A percentile compares a stretch with the other conserved stretches of the same genome.
Conservation (phyloP, 1,284 basidiomycete species). For the Ceratobasidium theobromae region DNA sequence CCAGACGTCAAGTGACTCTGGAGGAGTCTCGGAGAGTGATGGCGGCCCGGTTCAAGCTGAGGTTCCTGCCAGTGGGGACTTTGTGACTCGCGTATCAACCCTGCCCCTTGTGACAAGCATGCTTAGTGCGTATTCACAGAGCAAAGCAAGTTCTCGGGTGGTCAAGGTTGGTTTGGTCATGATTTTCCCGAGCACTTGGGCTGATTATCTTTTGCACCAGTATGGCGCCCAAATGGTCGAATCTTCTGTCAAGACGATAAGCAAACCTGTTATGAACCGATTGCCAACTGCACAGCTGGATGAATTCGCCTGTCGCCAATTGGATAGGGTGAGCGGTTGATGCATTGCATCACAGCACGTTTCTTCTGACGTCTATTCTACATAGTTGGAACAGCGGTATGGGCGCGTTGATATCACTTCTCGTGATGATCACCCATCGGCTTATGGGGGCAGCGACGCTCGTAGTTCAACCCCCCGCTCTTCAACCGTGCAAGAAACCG, state of each 20-base stretch:
- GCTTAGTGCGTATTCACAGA: constrained; percentile 70
- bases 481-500: constrained; percentile 26
- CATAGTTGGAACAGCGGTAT: constrained; percentile 27
- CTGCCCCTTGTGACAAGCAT: constrained; percentile 67
- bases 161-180: constrained; percentile 57
- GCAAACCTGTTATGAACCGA: constrained; percentile 79
- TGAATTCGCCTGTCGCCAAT: constrained; percentile 82
- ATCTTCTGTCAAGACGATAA: constrained; percentile 79
- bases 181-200: not conserved
- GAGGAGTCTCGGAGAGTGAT: constrained; percentile 4
- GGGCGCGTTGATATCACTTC: constrained; percentile 15
- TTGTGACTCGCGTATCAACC: constrained; percentile 54
- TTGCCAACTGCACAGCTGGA: constrained; percentile 78
- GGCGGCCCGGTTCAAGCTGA: not conserved
- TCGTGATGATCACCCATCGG: not conserved
- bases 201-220: constrained; percentile 46
- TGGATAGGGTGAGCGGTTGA: constrained; percentile 65
- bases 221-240: constrained; percentile 89
- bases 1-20: constrained; percentile 15
- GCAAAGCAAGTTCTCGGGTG: constrained; percentile 74
- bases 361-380: constrained; percentile 15
- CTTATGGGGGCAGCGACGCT: not conserved
- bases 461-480: constrained; percentile 29
- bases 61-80: constrained; percentile 41
- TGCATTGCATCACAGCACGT: constrained; percentile 34